A percentile compares a stretch with the other conserved stretches of the same genome.
Evolutionary conservation across 768 basidiomycete species (phyloP).

Genomic region (Leccinum subtestaceum): DNA sequence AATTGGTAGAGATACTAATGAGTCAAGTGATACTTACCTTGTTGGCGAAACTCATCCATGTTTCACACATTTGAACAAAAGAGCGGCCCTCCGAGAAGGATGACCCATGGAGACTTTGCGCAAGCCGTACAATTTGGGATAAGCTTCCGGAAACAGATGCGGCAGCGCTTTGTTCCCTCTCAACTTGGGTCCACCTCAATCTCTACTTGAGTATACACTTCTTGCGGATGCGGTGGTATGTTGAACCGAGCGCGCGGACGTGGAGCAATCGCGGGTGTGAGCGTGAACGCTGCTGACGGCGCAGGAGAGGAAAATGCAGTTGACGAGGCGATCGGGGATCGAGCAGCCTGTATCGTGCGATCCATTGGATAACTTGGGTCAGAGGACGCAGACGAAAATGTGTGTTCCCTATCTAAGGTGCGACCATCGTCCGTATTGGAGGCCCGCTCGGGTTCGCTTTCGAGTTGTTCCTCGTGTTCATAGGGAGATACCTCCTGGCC

Average conservation of each 20-base stretch:
- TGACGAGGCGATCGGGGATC: conserved; percentile 38
- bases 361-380: conserved; percentile 32
- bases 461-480: conserved; percentile 6
- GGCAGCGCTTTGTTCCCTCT: conserved; percentile 7
- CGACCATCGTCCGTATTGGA: conserved; percentile 26
- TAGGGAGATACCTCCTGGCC: conserved; percentile 4
- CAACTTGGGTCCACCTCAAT: conserved; percentile 29
- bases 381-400: conserved; percentile 68
- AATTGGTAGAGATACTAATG: background rate
- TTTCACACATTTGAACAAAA: conserved; percentile 67
- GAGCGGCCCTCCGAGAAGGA: conserved; percentile 47
- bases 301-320: conserved; percentile 54
- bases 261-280: conserved; percentile 66
- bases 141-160: conserved; percentile 44
- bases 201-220: conserved; percentile 36
- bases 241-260: conserved; percentile 61
- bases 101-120: conserved; percentile 36
- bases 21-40: conserved; percentile 41
- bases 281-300: conserved; percentile 58
- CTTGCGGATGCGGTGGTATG: conserved; percentile 43
- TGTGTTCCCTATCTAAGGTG: conserved; percentile 48
- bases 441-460: conserved; percentile 24
- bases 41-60: conserved; percentile 67
- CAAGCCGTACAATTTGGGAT: conserved; percentile 41
- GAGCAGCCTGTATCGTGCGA: conserved; percentile 25